Conservation (phyloP, 257 asterid genomes). For the Ehretia macrophylla region DNA sequence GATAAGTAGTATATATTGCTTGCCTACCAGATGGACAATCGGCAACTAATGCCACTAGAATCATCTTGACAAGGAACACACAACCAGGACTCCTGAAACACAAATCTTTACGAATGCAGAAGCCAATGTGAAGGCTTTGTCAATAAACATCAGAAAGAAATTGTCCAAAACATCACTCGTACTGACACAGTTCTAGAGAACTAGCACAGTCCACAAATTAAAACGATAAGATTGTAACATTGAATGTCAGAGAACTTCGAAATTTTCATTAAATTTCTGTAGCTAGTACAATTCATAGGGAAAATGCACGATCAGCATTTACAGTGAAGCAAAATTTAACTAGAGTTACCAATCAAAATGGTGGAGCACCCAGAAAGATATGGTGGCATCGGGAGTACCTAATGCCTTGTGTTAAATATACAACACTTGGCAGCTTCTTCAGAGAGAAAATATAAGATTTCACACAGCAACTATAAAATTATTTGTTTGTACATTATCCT, state of each 20-base stretch:
- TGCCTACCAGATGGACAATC: too few species aligned
- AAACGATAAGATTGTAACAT: background rate
- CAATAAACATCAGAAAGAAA: too few species aligned
- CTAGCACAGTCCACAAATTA: background rate
- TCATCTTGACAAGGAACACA: too few species aligned
- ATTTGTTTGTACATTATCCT: background rate
- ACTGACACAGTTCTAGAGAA: background rate
- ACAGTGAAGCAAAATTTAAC: slow-evolving; percentile 10
- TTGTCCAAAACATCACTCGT: background rate
- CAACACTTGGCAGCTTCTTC: background rate
- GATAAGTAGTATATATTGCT: too few species aligned
- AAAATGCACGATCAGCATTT: slow-evolving; percentile 13
- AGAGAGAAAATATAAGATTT: background rate
- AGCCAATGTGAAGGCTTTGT: too few species aligned
- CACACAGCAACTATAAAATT: background rate
- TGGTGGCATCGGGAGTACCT: background rate
- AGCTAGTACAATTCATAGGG: slow-evolving; percentile 17
- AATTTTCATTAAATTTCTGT: slow-evolving; percentile 14
- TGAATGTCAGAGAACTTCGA: slow-evolving; percentile 1
- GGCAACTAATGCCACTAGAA: too few species aligned
- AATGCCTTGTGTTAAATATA: background rate
- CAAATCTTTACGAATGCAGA: too few species aligned
- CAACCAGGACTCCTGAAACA: background rate
- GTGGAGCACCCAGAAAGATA: slow-evolving; percentile 1
- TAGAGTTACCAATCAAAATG: slow-evolving; percentile 3